Percentiles rank a stretch among this genome's conserved stretches.
Evolutionary conservation across 306 rosid species (phyloP).

Genomic region (Adenanthera pavonina): DNA sequence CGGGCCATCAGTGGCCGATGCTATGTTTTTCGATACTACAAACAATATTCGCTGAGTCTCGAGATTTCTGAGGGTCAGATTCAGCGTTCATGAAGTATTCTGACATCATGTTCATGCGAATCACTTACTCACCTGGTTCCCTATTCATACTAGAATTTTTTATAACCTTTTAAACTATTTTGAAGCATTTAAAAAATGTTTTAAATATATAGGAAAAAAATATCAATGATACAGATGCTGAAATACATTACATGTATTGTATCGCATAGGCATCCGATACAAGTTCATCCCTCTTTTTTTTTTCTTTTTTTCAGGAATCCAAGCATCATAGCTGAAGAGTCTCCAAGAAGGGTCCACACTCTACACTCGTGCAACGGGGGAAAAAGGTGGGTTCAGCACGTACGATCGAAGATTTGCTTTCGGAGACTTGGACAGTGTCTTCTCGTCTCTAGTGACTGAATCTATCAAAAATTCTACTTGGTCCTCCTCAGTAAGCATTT

Average conservation of each 20-base stretch:
- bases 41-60: too few species aligned
- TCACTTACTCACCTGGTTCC: too few species aligned
- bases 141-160: background rate
- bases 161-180: background rate
- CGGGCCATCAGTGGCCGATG: background rate
- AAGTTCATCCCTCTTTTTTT: background rate
- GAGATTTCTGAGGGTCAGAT: too few species aligned
- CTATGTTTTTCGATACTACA: too few species aligned
- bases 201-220: background rate
- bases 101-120: too few species aligned
- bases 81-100: too few species aligned
- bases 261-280: background rate
- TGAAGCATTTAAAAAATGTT: background rate
- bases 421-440: conserved; percentile 51
- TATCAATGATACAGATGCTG: background rate
- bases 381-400: conserved; percentile 75
- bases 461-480: conserved; percentile 65
- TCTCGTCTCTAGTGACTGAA: conserved; percentile 60
- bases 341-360: conserved; percentile 14
- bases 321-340: background rate
- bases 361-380: conserved; percentile 82
- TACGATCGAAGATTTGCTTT: conserved; percentile 68
- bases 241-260: background rate
- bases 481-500: conserved; percentile 71
- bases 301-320: background rate